Evolutionary conservation across 2,329 filamentous ascomycete species (phyloP).

Genomic region (Pezicula radicicola): DNA sequence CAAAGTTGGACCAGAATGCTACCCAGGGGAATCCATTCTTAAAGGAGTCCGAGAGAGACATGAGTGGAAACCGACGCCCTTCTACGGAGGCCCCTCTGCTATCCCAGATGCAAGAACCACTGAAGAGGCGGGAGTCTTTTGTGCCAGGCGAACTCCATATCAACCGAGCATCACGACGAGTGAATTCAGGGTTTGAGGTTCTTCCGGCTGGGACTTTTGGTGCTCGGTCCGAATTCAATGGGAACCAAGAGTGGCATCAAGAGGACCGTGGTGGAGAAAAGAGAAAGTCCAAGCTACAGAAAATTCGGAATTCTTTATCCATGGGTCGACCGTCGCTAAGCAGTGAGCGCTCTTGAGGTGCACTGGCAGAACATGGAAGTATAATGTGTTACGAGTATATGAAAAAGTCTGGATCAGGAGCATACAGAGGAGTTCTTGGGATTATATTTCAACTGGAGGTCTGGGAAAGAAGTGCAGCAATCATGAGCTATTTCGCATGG

Average conservation of each 20-base stretch:
- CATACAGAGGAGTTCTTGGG: background rate
- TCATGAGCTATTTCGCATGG: background rate
- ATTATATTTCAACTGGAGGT: background rate
- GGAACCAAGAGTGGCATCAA: slow-evolving; percentile 7
- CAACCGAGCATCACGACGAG: slow-evolving; percentile 32
- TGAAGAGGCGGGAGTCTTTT: slow-evolving; percentile 25
- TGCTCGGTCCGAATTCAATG: slow-evolving; percentile 10
- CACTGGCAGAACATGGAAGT: background rate
- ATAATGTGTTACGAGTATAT: background rate
- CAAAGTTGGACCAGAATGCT: too few relatives aligned
- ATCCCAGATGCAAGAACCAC: background rate
- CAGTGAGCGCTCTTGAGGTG: slow-evolving; percentile 9
- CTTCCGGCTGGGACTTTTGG: slow-evolving; percentile 37
- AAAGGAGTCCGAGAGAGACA: too few relatives aligned
- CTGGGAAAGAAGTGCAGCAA: background rate
- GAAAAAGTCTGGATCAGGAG: background rate
- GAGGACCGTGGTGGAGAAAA: slow-evolving; percentile 18
- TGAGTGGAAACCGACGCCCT: background rate
- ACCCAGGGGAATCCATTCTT: too few relatives aligned
- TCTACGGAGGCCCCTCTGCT: slow-evolving; percentile 3
- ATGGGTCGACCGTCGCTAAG: slow-evolving; percentile 9
- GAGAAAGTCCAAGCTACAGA: slow-evolving; percentile 37
- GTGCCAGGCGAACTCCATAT: slow-evolving; percentile 32
- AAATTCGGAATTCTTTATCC: slow-evolving; percentile 29
- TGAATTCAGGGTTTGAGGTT: slow-evolving; percentile 37